Conservation (phyloP, 108 stramenopile genomes). For the Fragilariopsis cylindrus region DNA sequence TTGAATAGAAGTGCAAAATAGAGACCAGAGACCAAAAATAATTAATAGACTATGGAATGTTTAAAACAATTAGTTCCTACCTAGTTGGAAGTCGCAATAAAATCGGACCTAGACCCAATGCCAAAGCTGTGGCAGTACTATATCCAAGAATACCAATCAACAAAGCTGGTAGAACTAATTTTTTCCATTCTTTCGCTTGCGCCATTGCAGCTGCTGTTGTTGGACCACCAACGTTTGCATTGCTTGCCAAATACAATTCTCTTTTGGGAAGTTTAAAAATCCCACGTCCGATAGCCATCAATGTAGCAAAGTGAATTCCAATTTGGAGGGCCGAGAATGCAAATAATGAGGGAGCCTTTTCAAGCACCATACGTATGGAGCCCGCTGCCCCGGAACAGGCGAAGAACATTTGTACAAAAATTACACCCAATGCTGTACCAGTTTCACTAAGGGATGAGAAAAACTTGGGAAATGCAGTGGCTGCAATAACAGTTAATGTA, state of each 20-base stretch:
- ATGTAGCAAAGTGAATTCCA: constrained; percentile 71
- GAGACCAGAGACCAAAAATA: too few species aligned
- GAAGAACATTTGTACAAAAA: constrained; percentile 92
- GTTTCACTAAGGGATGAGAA: constrained; percentile 57
- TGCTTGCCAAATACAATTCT: constrained; percentile 85
- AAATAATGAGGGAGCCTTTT: constrained; percentile 84
- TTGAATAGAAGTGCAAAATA: neutral
- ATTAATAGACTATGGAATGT: neutral
- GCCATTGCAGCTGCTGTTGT: constrained; percentile 95
- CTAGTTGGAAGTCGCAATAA: constrained; percentile 34
- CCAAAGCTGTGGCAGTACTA: constrained; percentile 85
- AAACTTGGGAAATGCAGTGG: constrained; percentile 72
- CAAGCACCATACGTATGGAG: constrained; percentile 73
- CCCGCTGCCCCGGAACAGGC: constrained; percentile 89
- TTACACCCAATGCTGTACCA: constrained; percentile 68
- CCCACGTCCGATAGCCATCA: constrained; percentile 67
- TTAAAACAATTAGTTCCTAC: neutral
- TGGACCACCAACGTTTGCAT: constrained; percentile 93
- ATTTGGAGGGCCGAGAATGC: constrained; percentile 84
- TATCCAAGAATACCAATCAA: constrained; percentile 93
- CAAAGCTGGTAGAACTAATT: constrained; percentile 79
- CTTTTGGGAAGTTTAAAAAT: constrained; percentile 63
- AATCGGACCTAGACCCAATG: constrained; percentile 74
- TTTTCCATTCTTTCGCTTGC: constrained; percentile 89
- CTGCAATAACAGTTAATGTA: constrained; percentile 69